Evolutionary conservation across 2,329 filamentous ascomycete genomes (phyloP), one percentile per base, ranked within the genome.

Genomic region (Cordyceps cicadae): DNA sequence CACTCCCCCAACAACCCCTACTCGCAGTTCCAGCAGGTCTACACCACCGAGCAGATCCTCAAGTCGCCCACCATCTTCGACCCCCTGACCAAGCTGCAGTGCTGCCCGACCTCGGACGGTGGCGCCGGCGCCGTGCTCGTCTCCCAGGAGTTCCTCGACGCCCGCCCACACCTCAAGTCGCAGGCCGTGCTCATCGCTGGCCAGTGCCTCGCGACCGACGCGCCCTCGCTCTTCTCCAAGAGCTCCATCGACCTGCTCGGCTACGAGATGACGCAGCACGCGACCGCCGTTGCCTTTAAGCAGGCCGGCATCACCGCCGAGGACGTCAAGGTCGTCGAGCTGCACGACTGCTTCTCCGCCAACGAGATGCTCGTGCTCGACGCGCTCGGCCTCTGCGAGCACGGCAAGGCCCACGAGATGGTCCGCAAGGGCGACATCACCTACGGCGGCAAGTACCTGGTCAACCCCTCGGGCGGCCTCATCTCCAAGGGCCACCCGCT

Each of bases 401-500:
- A 82, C 15, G 93, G 93, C 17, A 93, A 91, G 73, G 94, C 93
- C 0, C 92, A 97, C 72, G 91, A 97, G 75, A 85, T 97, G 74
- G 91, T 97, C 26, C 86, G 92, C 48, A 76, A 76, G 11, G 92
- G 92, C 32, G 92, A 92, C 69, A 96, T 97, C 70, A 97, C 93
- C 1, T 96, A 97, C 72, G 92, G 92, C 59, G 85, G 89, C 52
- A 82, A 84, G 69, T 85, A 90, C 72, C 83, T 97, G 64, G 84
- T 97, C 73, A 97, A 97, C 76, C 93, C 93, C 1, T 96, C 90
- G 0, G 94, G 93, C 49, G 94, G 94, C 1, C 83, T 97, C 61
- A 97, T 97, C 69, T 94, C 89, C 64, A 97, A 97, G 79, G 94
- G 93, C 46, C 93, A 97, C 73, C 93, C 94, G 0, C 85, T 97